A percentile compares a stretch with the other conserved stretches of the same genome.
These are phyloP conservation scores for Chenopodium berlandieri DNA, from an alignment of 148 eudicot species.

Conservation along the genomic window DNA sequence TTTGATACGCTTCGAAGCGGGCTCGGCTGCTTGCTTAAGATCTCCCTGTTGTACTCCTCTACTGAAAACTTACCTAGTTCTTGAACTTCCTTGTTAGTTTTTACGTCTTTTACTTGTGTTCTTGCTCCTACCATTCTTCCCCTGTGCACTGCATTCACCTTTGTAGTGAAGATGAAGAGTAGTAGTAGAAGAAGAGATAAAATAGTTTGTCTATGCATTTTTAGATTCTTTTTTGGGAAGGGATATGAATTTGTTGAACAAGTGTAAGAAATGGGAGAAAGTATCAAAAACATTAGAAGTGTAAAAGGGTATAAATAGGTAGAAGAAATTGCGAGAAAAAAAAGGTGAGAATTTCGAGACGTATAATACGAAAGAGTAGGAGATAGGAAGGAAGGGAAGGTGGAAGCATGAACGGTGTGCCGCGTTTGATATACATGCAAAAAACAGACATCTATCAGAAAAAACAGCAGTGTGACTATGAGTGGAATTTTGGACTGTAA, in stretches of 20 bases:
- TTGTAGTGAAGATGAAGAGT: neutral
- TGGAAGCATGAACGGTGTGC: slow-evolving; percentile 31
- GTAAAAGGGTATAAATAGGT: neutral
- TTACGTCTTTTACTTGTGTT: slow-evolving; percentile 43
- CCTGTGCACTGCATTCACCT: slow-evolving; percentile 19
- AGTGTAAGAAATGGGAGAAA: neutral
- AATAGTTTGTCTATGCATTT: slow-evolving; percentile 14
- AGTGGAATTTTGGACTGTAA: neutral
- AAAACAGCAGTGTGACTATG: neutral
- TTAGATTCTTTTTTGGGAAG: neutral
- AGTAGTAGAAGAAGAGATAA: neutral
- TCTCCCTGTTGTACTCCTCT: slow-evolving; percentile 43
- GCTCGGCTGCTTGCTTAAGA: slow-evolving; percentile 11
- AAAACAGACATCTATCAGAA: neutral
- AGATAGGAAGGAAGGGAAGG: neutral
- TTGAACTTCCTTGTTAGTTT: slow-evolving; percentile 52
- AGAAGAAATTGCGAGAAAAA: neutral
- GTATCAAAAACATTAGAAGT: neutral
- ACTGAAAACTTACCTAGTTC: slow-evolving; percentile 60
- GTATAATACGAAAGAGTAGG: neutral
- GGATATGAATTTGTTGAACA: neutral
- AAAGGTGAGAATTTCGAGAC: slow-evolving; percentile 8
- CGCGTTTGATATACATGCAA: slow-evolving; percentile 31
- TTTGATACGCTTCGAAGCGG: slow-evolving; percentile 9
- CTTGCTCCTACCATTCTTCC: slow-evolving; percentile 44